These are phyloP conservation scores for Drosera spatulata DNA, from an alignment of 179 eudicot species.

Conservation along the genomic window DNA sequence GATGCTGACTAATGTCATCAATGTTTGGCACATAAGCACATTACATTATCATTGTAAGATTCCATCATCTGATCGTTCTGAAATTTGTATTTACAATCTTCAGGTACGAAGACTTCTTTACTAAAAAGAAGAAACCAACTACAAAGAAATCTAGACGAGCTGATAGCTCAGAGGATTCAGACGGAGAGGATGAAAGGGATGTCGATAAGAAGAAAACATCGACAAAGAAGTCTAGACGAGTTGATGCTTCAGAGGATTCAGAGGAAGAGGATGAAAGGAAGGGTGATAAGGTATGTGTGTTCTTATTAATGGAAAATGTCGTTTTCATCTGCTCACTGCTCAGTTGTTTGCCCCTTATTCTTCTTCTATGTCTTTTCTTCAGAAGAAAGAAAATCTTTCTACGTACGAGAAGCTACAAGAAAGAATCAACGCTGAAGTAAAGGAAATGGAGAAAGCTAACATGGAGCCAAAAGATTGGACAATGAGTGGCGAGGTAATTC, in stretches of 20 bases:
- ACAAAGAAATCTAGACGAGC: too few species aligned
- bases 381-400: conserved; percentile 51
- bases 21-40: too few species aligned
- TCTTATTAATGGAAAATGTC: too few species aligned
- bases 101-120: conserved; percentile 76
- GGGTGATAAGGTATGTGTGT: conserved; percentile 12
- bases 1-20: too few species aligned
- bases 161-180: too few species aligned
- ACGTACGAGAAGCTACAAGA: conserved; percentile 60
- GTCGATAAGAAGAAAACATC: conserved; percentile 34
- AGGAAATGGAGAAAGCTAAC: conserved; percentile 78
- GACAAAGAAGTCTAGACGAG: conserved; percentile 25
- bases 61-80: neutral
- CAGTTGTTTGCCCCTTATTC: neutral
- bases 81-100: conserved; percentile 1
- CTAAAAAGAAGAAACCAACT: too few species aligned
- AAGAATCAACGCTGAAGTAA: conserved; percentile 53
- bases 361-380: conserved; percentile 3
- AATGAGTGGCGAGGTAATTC: conserved; percentile 85
- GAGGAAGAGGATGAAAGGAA: conserved; percentile 32
- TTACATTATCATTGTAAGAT: too few species aligned
- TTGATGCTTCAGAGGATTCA: conserved; percentile 24
- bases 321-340: neutral
- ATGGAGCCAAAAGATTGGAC: conserved; percentile 76
- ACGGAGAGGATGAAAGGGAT: neutral